These are phyloP conservation scores for Corinectria fuckeliana DNA, from an alignment of 2,329 filamentous ascomycete species.

Conservation along the genomic window DNA sequence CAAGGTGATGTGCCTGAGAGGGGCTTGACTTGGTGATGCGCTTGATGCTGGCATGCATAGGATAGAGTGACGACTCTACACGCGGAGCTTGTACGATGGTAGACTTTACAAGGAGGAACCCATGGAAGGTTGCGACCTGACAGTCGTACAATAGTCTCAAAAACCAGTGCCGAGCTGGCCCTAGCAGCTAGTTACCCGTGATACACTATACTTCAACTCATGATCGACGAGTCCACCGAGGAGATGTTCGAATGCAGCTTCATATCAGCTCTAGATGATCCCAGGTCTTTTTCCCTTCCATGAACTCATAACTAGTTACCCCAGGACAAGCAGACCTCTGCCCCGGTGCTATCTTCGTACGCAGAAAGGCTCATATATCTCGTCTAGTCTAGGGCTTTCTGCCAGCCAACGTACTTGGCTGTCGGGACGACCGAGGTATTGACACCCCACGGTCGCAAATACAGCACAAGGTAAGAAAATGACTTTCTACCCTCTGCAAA, in stretches of 20 bases:
- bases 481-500: not conserved
- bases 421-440: not conserved
- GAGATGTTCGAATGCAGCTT: not conserved
- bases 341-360: not conserved
- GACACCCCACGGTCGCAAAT: not conserved
- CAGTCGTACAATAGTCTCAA: not conserved
- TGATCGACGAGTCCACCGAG: not conserved
- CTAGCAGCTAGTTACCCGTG: not conserved
- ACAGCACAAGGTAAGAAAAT: not conserved
- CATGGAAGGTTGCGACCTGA: not conserved
- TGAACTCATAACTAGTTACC: slow-evolving; percentile 14
- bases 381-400: not conserved
- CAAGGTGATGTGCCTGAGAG: too few species aligned
- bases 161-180: not conserved
- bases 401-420: not conserved
- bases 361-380: not conserved
- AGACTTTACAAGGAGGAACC: too few species aligned
- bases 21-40: too few species aligned
- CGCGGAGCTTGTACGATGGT: too few species aligned
- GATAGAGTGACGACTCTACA: too few species aligned
- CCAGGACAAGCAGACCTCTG: not conserved
- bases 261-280: not conserved
- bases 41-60: too few species aligned
- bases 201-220: not conserved
- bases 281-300: slow-evolving; percentile 13